phyloP scores from a whole-genome alignment of 2,329 filamentous ascomycete genomes.

The Cordyceps fumosorosea region DNA sequence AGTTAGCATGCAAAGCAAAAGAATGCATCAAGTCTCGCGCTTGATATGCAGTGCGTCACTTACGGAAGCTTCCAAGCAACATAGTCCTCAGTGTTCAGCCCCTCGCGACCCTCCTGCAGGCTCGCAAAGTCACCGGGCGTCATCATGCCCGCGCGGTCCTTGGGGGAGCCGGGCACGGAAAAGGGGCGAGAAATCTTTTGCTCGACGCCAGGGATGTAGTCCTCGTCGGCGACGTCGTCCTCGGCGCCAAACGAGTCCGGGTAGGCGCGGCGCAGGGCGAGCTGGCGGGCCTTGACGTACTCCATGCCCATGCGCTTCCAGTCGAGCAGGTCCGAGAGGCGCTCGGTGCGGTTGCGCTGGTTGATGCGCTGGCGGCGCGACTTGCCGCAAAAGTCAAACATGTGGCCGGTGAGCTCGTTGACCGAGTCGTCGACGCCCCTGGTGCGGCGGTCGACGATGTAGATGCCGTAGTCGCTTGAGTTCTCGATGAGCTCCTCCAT shows the following conservation, averaged over 20 bases:
- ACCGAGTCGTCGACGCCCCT: constrained; percentile 97
- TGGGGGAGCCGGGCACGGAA: constrained; percentile 87
- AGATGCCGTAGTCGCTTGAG: constrained; percentile 95
- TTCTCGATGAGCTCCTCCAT: constrained; percentile 99
- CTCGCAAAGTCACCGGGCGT: constrained; percentile 97
- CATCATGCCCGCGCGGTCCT: constrained; percentile 94
- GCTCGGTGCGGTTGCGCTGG: constrained; percentile 93
- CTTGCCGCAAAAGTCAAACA: constrained; percentile 93
- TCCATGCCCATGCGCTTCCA: constrained; percentile 99
- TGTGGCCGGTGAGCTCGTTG: constrained; percentile 79
- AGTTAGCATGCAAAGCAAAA: background rate
- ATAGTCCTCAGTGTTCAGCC: constrained; percentile 92
- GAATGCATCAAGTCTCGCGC: background rate
- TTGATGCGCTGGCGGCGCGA: constrained; percentile 96
- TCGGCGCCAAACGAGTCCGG: constrained; percentile 76
- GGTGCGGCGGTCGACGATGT: constrained; percentile 91
- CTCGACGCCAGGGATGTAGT: constrained; percentile 87
- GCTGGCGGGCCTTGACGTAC: constrained; percentile 93
- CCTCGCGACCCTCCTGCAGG: constrained; percentile 88
- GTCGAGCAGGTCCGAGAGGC: constrained; percentile 88
- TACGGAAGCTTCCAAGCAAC: constrained; percentile 97
- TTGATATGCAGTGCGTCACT: constrained; percentile 38
- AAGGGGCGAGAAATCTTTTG: constrained; percentile 93
- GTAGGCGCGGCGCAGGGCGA: constrained; percentile 87
- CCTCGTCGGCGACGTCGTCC: constrained; percentile 74